Conservation (phyloP, 2,329 filamentous ascomycete genomes). For the Nigrospora osmanthi region DNA sequence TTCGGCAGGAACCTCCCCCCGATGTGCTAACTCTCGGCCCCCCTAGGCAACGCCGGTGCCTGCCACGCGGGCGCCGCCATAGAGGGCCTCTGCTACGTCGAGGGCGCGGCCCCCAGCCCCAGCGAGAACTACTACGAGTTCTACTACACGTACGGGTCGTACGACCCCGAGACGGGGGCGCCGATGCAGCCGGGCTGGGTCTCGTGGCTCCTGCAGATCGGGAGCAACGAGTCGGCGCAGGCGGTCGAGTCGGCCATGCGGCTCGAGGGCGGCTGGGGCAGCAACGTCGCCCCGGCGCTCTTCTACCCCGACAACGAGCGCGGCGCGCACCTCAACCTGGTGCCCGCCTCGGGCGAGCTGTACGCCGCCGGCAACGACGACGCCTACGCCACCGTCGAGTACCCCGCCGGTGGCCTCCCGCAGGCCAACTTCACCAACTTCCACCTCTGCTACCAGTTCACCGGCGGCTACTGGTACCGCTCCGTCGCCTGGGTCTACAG, state of each 20-base stretch:
- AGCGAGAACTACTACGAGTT: constrained; percentile 7
- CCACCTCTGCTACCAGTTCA: constrained; percentile 16
- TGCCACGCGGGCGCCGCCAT: constrained; percentile 15
- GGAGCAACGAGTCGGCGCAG: constrained; percentile 3
- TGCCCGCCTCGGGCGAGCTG: constrained; percentile 10
- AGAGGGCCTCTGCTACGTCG: constrained; percentile 14
- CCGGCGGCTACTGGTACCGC: constrained; percentile 13
- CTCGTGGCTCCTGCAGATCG: constrained; percentile 8
- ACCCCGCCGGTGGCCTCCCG: not conserved
- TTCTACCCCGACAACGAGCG: constrained; percentile 8
- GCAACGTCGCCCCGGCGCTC: constrained; percentile 12
- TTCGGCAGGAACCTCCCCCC: not conserved
- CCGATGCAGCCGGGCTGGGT: constrained; percentile 10
- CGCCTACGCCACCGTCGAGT: not conserved
- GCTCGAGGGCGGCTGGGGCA: constrained; percentile 7
- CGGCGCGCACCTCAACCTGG: constrained; percentile 6
- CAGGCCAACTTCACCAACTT: constrained; percentile 10
- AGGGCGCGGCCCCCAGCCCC: not conserved
- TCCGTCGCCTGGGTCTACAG: constrained; percentile 15
- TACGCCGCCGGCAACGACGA: constrained; percentile 14
- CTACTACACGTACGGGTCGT: constrained; percentile 14
- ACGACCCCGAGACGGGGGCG: constrained; percentile 8
- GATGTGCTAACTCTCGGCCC: too few species aligned
- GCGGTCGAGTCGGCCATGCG: constrained; percentile 6
- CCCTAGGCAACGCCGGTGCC: constrained; percentile 11